Conservation (phyloP, 257 asterid genomes). For the Fraxinus anomala region DNA sequence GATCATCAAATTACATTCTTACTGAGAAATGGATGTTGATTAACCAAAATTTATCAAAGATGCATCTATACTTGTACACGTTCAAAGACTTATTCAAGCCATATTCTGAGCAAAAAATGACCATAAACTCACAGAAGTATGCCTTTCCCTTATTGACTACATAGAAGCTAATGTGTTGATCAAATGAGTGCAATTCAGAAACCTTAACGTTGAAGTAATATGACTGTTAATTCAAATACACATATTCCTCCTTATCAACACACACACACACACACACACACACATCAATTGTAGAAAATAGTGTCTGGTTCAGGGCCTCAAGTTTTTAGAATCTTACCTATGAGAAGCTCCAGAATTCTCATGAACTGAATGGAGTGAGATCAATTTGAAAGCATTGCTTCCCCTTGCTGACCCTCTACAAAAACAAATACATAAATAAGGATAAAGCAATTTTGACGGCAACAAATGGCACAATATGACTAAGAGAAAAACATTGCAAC, state of each 20-base stretch:
- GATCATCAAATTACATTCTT: neutral
- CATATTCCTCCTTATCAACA: neutral
- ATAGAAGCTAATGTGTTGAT: neutral
- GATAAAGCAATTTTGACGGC: neutral
- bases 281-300: neutral
- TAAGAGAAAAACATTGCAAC: neutral
- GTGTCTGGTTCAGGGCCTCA: neutral
- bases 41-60: neutral
- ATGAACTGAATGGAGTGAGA: slow-evolving; percentile 66
- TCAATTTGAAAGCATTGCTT: slow-evolving; percentile 72
- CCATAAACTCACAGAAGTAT: neutral
- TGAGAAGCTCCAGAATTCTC: slow-evolving; percentile 25
- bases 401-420: slow-evolving; percentile 86
- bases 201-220: neutral
- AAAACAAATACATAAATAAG: slow-evolving; percentile 6
- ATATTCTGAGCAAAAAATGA: neutral
- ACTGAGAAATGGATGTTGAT: neutral
- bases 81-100: neutral
- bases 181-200: neutral
- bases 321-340: slow-evolving; percentile 3
- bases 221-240: neutral
- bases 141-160: neutral
- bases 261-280: neutral
- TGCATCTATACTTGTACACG: neutral
- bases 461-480: neutral